Base-by-base conservation (phyloP, 257 asterid genomes). In the Solanum clarkiae region DNA sequence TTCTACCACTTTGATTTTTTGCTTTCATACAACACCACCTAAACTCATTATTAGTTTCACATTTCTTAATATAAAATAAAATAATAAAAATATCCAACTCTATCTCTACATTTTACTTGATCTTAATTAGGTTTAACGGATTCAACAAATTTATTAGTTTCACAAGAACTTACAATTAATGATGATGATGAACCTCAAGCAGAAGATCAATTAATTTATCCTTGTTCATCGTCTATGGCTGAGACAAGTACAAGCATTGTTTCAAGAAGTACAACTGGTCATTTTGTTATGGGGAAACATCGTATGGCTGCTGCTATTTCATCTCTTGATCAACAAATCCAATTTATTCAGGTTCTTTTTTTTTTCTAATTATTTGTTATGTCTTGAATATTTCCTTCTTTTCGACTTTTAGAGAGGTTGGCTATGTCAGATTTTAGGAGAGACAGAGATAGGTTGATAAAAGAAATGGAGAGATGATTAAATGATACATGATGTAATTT, bases 281-380 rank as follows among this genome's bases (percentile, higher is more conserved):
- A 47, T 75, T 75, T 49, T 88, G 85, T 85, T 84, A 88, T 90
- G 90, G 92, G 92, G 4, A 90, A 90, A 56, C 91, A 86, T 72
- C 86, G 89, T 15, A 86, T 90, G 89, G 47, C 88, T 3, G 92
- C 92, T 55, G 86, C 91, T 42, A 81, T 88, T 55, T 20, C 87
- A 63, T 86, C 59, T 83, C 89, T 90, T 47, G 85, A 90, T 81
- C 91, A 90, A 71, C 88, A 90, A 86, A 86, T 85, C 68, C 87
- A 80, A 17, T 75, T 88, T 53, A 82, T 86, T 85, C 88, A 86
- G 91, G 90, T 89, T 8, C 56, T 51, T 4, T 51, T 51, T 42
- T 22, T 10, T 56, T 15, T 22, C 1, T 75, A 4, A 44, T 32
- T 12, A 47, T n/a, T 5, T 36, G 16, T 69, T 16, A 1, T 18